A percentile compares a stretch with the other conserved stretches of the same genome.
phyloP scores from a whole-genome alignment of 106 monocot species.

The Xerophyta viscosa region DNA sequence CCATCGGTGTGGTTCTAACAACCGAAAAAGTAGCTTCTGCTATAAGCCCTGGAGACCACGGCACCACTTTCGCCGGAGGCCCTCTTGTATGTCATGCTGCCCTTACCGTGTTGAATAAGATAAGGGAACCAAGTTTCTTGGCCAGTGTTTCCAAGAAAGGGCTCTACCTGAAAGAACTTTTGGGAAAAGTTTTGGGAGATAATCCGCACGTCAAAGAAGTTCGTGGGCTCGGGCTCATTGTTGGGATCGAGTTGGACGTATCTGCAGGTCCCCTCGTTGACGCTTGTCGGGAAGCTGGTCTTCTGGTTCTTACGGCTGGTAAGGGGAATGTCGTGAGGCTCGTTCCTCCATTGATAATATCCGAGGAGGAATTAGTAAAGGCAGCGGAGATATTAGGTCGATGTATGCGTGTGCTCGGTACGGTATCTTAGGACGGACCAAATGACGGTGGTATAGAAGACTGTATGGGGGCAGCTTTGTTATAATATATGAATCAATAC shows the following conservation, averaged over 20 bases:
- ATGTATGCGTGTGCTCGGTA: slow-evolving; percentile 63
- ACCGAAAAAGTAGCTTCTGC: slow-evolving; percentile 56
- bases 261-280: slow-evolving; percentile 54
- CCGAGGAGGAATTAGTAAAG: slow-evolving; percentile 59
- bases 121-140: slow-evolving; percentile 55
- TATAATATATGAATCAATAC: too few species aligned
- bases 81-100: slow-evolving; percentile 74
- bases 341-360: slow-evolving; percentile 80
- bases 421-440: too few species aligned
- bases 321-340: slow-evolving; percentile 78
- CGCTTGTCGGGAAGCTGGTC: slow-evolving; percentile 52
- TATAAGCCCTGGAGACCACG: slow-evolving; percentile 63
- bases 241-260: slow-evolving; percentile 75
- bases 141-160: slow-evolving; percentile 54
- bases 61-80: slow-evolving; percentile 76
- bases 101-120: slow-evolving; percentile 64
- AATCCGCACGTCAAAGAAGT: slow-evolving; percentile 62
- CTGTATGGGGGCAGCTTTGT: too few species aligned
- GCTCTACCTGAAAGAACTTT: slow-evolving; percentile 47
- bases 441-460: too few species aligned
- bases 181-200: slow-evolving; percentile 29
- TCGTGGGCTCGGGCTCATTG: slow-evolving; percentile 69
- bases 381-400: slow-evolving; percentile 43
- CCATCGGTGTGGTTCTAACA: slow-evolving; percentile 68
- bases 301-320: slow-evolving; percentile 79